phyloP scores from a whole-genome alignment of 163 green algal species.

The Chlamydomonas reinhardtii region DNA sequence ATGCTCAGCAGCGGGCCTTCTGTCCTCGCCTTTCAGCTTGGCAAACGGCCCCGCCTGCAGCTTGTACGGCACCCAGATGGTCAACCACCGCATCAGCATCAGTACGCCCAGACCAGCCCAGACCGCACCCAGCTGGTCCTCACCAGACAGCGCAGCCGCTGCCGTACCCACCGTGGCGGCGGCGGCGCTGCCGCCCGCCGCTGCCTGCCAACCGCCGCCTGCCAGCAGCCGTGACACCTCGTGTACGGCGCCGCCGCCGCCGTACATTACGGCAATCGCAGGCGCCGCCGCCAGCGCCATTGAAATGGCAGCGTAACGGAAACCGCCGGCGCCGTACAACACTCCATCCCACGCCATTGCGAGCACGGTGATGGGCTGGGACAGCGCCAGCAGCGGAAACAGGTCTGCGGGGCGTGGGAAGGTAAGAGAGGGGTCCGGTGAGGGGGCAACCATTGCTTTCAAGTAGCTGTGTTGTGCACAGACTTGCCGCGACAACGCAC shows the following conservation, averaged over 20 bases:
- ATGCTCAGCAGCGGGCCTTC: no score
- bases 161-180: neutral
- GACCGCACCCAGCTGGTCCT: constrained; percentile 63
- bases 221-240: neutral
- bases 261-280: neutral
- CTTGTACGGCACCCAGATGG: constrained; percentile 56
- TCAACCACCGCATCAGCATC: constrained; percentile 74
- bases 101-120: constrained; percentile 76
- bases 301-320: constrained; percentile 26
- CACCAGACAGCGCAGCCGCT: neutral
- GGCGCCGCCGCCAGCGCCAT: constrained; percentile 24
- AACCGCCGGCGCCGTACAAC: constrained; percentile 73
- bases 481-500: no score
- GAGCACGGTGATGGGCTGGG: constrained; percentile 84
- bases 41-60: constrained; percentile 30
- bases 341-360: constrained; percentile 88
- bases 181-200: neutral
- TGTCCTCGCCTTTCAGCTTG: neutral
- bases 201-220: neutral
- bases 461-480: no score
- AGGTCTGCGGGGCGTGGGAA: constrained; percentile 48
- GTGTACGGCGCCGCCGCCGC: neutral
- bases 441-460: no score
- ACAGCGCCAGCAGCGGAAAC: constrained; percentile 71
- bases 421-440: neutral